A percentile compares a stretch with the other conserved stretches of the same genome.
These are phyloP conservation scores for Xylaria arbuscula DNA, from an alignment of 2,329 filamentous ascomycete genomes.

Conservation along the genomic window DNA sequence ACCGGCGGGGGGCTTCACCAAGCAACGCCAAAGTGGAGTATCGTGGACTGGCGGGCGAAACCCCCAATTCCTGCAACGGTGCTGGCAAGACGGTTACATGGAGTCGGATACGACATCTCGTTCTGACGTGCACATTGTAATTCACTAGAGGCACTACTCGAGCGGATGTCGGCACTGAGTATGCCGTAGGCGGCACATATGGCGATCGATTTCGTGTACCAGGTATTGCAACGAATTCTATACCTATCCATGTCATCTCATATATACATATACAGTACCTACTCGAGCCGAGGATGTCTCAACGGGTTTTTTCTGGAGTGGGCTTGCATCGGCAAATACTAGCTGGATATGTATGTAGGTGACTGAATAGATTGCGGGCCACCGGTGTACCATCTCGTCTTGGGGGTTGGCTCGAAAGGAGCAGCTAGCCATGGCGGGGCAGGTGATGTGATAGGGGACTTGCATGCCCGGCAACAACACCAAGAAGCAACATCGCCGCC, in stretches of 20 bases:
- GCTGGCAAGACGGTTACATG: slow-evolving; percentile 40
- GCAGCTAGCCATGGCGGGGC: slow-evolving; percentile 16
- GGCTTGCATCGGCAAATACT: slow-evolving; percentile 20
- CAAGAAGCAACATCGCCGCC: background rate
- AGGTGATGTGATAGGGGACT: slow-evolving; percentile 20
- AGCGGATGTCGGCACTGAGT: slow-evolving; percentile 1
- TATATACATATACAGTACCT: background rate
- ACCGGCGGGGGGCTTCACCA: slow-evolving; percentile 37
- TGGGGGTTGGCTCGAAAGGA: slow-evolving; percentile 7
- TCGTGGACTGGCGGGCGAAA: slow-evolving; percentile 29
- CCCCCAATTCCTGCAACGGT: slow-evolving; percentile 8
- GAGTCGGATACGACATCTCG: slow-evolving; percentile 39
- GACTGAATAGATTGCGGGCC: slow-evolving; percentile 5
- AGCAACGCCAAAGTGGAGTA: slow-evolving; percentile 34
- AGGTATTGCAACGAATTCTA: background rate
- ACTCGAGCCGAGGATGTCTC: background rate
- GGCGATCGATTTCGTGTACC: slow-evolving; percentile 8
- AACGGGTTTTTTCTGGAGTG: background rate
- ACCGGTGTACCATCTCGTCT: slow-evolving; percentile 7
- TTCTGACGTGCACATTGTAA: slow-evolving; percentile 4
- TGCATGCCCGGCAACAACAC: background rate
- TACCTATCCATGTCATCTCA: background rate
- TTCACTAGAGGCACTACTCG: slow-evolving; percentile 18
- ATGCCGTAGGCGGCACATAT: slow-evolving; percentile 13
- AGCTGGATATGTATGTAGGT: slow-evolving; percentile 16